phyloP scores from a whole-genome alignment of 805 yeast species.

The Ogataea ganodermae region DNA sequence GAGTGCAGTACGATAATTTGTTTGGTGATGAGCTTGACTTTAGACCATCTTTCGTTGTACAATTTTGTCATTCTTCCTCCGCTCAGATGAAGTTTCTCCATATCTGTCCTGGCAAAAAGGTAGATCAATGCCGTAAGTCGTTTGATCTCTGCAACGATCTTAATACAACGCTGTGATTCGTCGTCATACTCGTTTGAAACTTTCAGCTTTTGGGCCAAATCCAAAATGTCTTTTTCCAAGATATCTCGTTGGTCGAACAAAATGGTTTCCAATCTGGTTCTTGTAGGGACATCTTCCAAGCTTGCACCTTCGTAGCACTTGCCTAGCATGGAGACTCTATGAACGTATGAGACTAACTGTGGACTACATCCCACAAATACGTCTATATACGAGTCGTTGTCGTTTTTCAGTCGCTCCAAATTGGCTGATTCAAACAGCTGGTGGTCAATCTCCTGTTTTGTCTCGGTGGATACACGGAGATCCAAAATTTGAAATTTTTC shows the following conservation, averaged over 20 bases:
- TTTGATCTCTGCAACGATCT: conserved; percentile 41
- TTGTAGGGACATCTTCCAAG: conserved; percentile 21
- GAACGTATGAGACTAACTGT: conserved; percentile 38
- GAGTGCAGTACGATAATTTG: conserved; percentile 28
- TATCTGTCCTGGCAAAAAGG: conserved; percentile 38
- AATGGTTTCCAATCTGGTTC: conserved; percentile 16
- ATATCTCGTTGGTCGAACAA: conserved; percentile 31
- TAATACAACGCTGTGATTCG: conserved; percentile 26
- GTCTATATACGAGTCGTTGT: conserved; percentile 40
- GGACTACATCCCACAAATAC: conserved; percentile 44
- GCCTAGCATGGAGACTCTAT: conserved; percentile 40
- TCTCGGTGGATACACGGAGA: not conserved
- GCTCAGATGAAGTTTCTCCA: conserved; percentile 26
- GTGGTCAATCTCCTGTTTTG: not conserved
- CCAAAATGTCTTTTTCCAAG: conserved; percentile 29
- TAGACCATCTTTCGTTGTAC: conserved; percentile 13
- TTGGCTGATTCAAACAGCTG: conserved; percentile 30
- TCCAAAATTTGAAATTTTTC: not conserved
- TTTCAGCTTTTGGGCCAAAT: conserved; percentile 30
- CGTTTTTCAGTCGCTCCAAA: conserved; percentile 34
- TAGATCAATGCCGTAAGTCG: conserved; percentile 38
- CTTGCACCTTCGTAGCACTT: conserved; percentile 39
- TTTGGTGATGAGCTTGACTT: conserved; percentile 21
- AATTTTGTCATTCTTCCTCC: conserved; percentile 12
- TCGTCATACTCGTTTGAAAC: conserved; percentile 16